phyloP scores from a whole-genome alignment of 345 rosid species.

The Camelina sativa region DNA sequence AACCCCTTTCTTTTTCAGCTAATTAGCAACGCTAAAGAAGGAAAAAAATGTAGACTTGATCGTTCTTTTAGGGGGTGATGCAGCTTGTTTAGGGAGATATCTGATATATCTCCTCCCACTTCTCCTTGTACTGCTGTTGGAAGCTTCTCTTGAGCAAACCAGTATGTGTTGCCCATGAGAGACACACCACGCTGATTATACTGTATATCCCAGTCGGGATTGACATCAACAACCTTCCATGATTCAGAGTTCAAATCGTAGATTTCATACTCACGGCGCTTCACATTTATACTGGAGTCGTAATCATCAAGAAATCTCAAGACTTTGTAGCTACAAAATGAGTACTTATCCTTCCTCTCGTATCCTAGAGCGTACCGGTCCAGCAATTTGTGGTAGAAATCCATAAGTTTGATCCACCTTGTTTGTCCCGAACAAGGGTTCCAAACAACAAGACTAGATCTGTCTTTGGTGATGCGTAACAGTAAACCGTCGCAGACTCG shows the following conservation, averaged over 20 bases:
- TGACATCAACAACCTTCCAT: neutral
- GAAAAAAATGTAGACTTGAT: too few relatives aligned
- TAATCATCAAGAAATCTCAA: neutral
- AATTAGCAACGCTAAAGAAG: neutral
- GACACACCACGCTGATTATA: neutral
- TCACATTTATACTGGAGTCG: rapidly evolving
- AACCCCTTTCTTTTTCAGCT: neutral
- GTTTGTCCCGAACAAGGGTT: neutral
- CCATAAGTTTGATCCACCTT: neutral
- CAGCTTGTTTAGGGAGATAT: too few relatives aligned
- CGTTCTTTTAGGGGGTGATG: too few relatives aligned
- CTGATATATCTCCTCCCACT: neutral
- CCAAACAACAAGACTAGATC: constrained; percentile 5
- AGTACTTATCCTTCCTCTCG: neutral
- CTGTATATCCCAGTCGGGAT: neutral
- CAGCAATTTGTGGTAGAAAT: neutral
- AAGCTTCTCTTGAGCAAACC: neutral
- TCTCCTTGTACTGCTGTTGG: neutral
- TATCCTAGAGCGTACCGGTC: constrained; percentile 2
- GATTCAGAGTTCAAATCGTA: neutral
- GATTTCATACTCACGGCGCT: neutral
- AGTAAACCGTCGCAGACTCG: neutral
- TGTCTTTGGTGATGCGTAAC: neutral
- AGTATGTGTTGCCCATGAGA: neutral
- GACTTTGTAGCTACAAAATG: neutral